These are phyloP conservation scores for Corylus avellana DNA, from an alignment of 306 rosid genomes.

Conservation along the genomic window DNA sequence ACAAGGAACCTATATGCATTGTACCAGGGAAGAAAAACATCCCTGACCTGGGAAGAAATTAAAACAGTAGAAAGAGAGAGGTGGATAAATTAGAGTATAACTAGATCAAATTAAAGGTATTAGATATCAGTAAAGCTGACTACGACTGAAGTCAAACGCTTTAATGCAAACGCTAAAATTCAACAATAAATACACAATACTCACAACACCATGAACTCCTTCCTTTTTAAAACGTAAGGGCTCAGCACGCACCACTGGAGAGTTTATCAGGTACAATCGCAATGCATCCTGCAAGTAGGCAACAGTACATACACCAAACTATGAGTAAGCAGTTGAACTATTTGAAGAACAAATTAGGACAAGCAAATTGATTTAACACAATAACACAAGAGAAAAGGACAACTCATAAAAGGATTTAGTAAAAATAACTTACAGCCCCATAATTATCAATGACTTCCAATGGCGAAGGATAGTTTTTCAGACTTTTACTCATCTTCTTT, in stretches of 20 bases:
- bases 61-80: neutral
- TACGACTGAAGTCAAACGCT: neutral
- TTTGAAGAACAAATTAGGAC: conserved; percentile 15
- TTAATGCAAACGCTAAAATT: neutral
- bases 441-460: conserved; percentile 78
- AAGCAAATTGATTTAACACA: conserved; percentile 14
- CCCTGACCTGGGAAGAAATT: conserved; percentile 65
- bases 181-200: conserved; percentile 32
- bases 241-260: conserved; percentile 98
- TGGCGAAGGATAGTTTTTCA: conserved; percentile 92
- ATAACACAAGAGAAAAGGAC: neutral
- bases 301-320: conserved; percentile 1
- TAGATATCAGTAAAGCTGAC: neutral
- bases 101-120: neutral
- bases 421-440: conserved; percentile 73
- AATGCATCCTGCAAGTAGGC: conserved; percentile 74
- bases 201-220: conserved; percentile 98
- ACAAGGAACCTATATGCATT: conserved; percentile 96
- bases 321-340: neutral
- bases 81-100: neutral
- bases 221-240: conserved; percentile 90
- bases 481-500: conserved; percentile 95
- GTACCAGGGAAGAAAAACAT: conserved; percentile 97
- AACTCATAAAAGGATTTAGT: neutral
- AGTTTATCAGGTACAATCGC: conserved; percentile 83